Base-by-base conservation (phyloP, 2,329 filamentous ascomycete species). In the Phaeosphaeria sp. region DNA sequence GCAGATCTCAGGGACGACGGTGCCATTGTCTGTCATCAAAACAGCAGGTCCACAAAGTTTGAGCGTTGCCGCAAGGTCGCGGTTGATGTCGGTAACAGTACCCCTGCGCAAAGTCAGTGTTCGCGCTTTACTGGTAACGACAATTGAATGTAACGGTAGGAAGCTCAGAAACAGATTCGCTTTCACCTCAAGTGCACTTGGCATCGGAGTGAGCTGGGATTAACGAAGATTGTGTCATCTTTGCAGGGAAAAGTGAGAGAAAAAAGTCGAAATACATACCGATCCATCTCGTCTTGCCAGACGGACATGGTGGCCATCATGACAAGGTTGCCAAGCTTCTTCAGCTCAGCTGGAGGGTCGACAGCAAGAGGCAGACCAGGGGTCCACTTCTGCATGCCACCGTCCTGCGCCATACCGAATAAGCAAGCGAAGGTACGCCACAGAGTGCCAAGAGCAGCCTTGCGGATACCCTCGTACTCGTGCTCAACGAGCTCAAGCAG, bases 181-280 rank as follows among this genome's bases (percentile, higher is more conserved):
- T 81, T 96, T 95, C 89, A 89, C 92, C 92, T 91, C 92, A 96
- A 88, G 82, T 88, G 88, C 91, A 87, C 77, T 66, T 86, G 82
- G 91, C 89, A 89, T 98, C 91, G 91, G 92, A 97, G 93, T 97
- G 94, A 97, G 93, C 93, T 97, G 93, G 93, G 94, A 94, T 87
- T 94, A 93, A 93, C 92, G 91, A 88, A 49, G 87, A 82, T 80
- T 83, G 86, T 84, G 81, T 97, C 93, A 97, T 97, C 93, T 71
- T 77, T 75, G 72, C 61, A 69, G 61, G 55, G 18, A 61, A 57
- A 21, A 5, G 18, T 22, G 3, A 25, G 13, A 48, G 30, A 51
- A 46, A 54, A 64, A 39, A 57, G 49, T 45, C 36, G 55, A 33
- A 27, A 27, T 52, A 92, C 94, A 75, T 90, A 97, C 93, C 93